These are phyloP conservation scores for Russula earlei DNA, from an alignment of 768 basidiomycete species.

Conservation along the genomic window DNA sequence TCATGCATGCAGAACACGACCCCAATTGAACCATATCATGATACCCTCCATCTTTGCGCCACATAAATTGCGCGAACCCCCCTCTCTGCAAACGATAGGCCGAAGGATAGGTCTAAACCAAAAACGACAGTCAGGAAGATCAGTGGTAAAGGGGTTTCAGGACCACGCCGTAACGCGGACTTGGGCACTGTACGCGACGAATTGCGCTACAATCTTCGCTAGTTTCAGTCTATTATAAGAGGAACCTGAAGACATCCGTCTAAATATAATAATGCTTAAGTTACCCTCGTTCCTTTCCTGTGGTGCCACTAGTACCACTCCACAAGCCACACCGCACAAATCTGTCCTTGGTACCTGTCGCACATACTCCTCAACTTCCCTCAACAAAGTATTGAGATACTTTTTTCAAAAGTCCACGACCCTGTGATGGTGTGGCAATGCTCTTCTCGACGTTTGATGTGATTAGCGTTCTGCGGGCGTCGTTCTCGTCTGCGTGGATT, in stretches of 20 bases:
- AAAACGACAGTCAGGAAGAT: too few relatives aligned
- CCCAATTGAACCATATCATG: too few relatives aligned
- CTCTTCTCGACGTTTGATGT: constrained; percentile 1
- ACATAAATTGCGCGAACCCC: too few relatives aligned
- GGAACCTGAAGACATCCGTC: background rate
- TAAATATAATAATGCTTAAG: background rate
- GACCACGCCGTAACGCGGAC: too few relatives aligned
- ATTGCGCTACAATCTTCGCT: background rate
- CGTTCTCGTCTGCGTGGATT: constrained; percentile 8
- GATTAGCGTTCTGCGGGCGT: constrained; percentile 7
- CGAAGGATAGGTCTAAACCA: too few relatives aligned
- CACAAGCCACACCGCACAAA: background rate
- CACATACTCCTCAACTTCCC: constrained; percentile 3
- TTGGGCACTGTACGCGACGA: too few relatives aligned
- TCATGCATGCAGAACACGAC: too few relatives aligned
- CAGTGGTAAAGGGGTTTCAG: too few relatives aligned
- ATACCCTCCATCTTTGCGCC: too few relatives aligned
- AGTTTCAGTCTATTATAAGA: background rate
- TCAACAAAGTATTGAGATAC: constrained; percentile 20
- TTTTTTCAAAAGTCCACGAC: constrained; percentile 17
- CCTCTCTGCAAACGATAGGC: too few relatives aligned
- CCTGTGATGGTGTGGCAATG: background rate
- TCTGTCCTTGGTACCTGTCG: background rate
- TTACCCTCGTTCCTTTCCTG: background rate
- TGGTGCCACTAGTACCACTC: too few relatives aligned